Conservation (phyloP, 805 yeast species). For the Saturnispora saitoi region DNA sequence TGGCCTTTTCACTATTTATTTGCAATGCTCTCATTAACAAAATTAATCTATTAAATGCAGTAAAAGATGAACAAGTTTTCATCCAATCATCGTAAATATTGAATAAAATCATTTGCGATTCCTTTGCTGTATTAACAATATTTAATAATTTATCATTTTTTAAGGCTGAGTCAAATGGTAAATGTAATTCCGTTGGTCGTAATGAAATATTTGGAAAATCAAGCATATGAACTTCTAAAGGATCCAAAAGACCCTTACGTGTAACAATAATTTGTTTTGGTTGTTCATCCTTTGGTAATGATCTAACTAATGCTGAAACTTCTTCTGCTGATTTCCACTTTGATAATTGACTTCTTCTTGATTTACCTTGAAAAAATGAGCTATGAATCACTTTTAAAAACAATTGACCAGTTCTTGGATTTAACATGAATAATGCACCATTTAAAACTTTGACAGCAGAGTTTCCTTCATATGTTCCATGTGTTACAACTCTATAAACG, state of each 20-base stretch:
- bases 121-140: slow-evolving; percentile 75
- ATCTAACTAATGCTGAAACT: slow-evolving; percentile 81
- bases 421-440: slow-evolving; percentile 84
- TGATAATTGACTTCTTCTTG: slow-evolving; percentile 83
- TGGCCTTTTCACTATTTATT: slow-evolving; percentile 68
- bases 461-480: slow-evolving; percentile 88
- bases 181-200: slow-evolving; percentile 77
- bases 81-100: slow-evolving; percentile 95
- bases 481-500: slow-evolving; percentile 88
- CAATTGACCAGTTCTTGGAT: slow-evolving; percentile 86
- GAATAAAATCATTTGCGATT: slow-evolving; percentile 86
- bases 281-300: slow-evolving; percentile 87
- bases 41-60: slow-evolving; percentile 86
- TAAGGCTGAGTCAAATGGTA: slow-evolving; percentile 85
- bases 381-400: slow-evolving; percentile 86
- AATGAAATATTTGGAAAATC: slow-evolving; percentile 91
- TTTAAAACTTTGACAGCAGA: slow-evolving; percentile 86
- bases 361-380: slow-evolving; percentile 95
- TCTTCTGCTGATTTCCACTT: slow-evolving; percentile 99
- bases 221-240: slow-evolving; percentile 92
- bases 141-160: slow-evolving; percentile 72
- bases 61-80: slow-evolving; percentile 69
- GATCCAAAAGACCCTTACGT: slow-evolving; percentile 85
- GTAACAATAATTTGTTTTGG: slow-evolving; percentile 90
- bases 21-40: slow-evolving; percentile 76